phyloP scores from a whole-genome alignment of 78 protist species.

The Paulinella micropora region DNA sequence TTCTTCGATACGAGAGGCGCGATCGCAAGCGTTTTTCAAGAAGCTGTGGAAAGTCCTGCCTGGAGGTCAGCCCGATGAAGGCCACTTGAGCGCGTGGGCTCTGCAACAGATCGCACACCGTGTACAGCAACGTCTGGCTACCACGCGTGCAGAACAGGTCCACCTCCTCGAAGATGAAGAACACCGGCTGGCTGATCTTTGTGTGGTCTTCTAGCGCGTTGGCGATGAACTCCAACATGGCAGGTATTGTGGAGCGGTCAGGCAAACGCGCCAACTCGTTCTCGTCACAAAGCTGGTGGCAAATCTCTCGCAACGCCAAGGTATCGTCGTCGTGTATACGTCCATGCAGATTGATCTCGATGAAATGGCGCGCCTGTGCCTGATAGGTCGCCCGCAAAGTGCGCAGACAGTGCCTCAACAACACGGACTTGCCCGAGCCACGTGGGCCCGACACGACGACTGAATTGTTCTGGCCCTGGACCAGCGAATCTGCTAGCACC shows the following conservation, averaged over 20 bases:
- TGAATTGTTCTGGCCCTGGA: background rate
- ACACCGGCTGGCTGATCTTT: background rate
- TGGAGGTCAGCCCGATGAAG: conserved; percentile 7
- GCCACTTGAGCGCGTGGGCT: background rate
- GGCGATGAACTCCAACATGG: background rate
- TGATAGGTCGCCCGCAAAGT: background rate
- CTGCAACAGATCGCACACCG: conserved; percentile 14
- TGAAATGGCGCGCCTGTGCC: background rate
- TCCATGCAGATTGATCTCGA: background rate
- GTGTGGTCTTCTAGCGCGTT: background rate
- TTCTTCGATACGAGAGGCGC: background rate
- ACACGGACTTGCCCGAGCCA: background rate
- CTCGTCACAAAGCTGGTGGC: background rate
- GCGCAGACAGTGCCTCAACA: background rate
- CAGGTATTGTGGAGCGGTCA: background rate
- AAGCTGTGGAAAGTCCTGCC: background rate
- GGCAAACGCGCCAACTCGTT: conserved; percentile 4
- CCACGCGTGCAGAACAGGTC: conserved; percentile 1
- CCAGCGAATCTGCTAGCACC: background rate
- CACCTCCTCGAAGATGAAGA: conserved; percentile 9
- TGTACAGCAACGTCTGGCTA: conserved; percentile 13
- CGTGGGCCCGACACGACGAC: background rate
- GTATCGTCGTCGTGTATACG: background rate
- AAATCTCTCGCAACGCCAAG: background rate
- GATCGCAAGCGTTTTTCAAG: conserved; percentile 18